Base-by-base conservation (phyloP, 805 yeast species). In the Zygosaccharomyces pseudorouxii region DNA sequence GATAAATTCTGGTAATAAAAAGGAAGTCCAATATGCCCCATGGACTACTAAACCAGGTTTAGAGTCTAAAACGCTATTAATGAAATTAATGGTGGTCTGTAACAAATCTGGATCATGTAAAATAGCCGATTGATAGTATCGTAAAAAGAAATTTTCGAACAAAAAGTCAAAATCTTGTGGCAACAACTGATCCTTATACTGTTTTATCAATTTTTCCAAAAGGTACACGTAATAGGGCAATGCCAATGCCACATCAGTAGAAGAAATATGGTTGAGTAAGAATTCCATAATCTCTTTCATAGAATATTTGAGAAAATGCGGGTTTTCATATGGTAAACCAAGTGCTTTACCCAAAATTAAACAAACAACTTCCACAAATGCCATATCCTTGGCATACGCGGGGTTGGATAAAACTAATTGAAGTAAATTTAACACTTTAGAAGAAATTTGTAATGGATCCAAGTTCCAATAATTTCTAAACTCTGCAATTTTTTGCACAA, bases 311-410 rank as follows among this genome's bases (percentile, higher is more conserved):
- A 64, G 49, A 44, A 65, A 65, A 49, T 62, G 63, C 1, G 69
- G 68, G 30, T 63, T 65, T 14, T 61, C 59, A 22, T 58, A 63
- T 6, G 65, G 55, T 28, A 63, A 46, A 10, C 52, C 45, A 11
- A 63, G 54, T 10, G 62, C 52, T 38, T 63, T 65, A 20, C 70
- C 70, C 20, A 88, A 72, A 2, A 89, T 76, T 5, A 73, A 69
- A 50, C 89, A 79, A 23, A 85, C 75, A 23, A 75, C 77, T 55
- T 86, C 93, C 5, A 84, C 76, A 1, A 85, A 68, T 3, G 73
- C 71, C 0, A 79, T 58, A 48, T 76, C 79, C 6, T 69, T 64
- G 0, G 71, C 60, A 37, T 75, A 70, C 1, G 62, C 61, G 0
- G 59, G 65, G 47, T 65, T 67, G 2, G 57, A 36, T 19, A 63